Conservation (phyloP, 1,284 basidiomycete species). For the Malassezia psittaci region DNA sequence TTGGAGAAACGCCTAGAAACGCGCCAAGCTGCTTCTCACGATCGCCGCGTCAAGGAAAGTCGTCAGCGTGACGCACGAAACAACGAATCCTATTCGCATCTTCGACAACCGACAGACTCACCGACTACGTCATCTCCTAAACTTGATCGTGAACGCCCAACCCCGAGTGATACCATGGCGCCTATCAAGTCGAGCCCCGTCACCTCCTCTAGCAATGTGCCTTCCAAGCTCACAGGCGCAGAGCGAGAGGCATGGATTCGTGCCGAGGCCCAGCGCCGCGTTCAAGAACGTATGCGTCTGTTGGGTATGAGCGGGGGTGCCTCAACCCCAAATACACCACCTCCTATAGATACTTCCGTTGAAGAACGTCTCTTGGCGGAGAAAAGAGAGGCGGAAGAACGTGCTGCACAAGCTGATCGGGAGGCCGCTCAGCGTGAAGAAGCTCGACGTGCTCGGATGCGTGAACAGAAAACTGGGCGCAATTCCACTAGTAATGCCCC, state of each 20-base stretch:
- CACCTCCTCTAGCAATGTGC: constrained; percentile 21
- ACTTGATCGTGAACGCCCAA: background rate
- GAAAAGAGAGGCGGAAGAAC: constrained; percentile 37
- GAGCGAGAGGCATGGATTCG: constrained; percentile 72
- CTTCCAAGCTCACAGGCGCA: constrained; percentile 68
- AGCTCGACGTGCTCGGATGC: constrained; percentile 36
- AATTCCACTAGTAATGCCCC: constrained; percentile 16
- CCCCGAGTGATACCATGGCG: background rate
- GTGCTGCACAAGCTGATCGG: constrained; percentile 39
- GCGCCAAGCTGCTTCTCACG: constrained; percentile 66
- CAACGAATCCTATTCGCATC: constrained; percentile 54
- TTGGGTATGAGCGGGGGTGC: constrained; percentile 58
- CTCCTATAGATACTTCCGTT: constrained; percentile 32
- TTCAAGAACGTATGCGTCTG: constrained; percentile 76
- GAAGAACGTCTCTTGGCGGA: constrained; percentile 40
- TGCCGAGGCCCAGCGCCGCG: constrained; percentile 69
- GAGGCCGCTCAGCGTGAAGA: constrained; percentile 44
- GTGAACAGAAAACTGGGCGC: constrained; percentile 22
- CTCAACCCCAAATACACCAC: constrained; percentile 39
- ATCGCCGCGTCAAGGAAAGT: constrained; percentile 50
- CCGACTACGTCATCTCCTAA: constrained; percentile 1
- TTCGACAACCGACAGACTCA: background rate
- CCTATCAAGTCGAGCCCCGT: background rate
- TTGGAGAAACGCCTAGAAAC: constrained; percentile 76
- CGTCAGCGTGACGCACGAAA: constrained; percentile 76